Base-by-base conservation (phyloP, 2,329 filamentous ascomycete genomes). In the Pseudogymnoascus sp. region DNA sequence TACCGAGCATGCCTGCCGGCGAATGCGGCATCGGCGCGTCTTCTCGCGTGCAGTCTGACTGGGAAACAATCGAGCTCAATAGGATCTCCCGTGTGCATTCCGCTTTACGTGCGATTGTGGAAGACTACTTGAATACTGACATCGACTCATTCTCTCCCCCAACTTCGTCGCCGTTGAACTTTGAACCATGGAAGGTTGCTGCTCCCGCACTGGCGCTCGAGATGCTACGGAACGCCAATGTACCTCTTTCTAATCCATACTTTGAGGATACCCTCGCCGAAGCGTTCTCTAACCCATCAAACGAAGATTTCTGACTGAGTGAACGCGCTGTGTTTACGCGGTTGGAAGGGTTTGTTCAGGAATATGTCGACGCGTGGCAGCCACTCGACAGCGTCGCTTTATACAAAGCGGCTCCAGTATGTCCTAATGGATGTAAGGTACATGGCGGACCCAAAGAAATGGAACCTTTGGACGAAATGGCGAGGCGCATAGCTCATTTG, bases 401-500 rank as follows among this genome's bases (percentile, higher is more conserved):
- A 33, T 56, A 56, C n/a, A 19, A 33, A 56, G 50, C 19, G 26
- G 50, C 50, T 12, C 50, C 50, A 33, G 50, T 56, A 22, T 56
- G 50, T 19, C 28, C 50, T 8, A 22, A 12, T 4, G 50, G 50
- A 19, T 56, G 50, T 56, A 56, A 33, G 50, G 33, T 33, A 33
- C 50, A 33, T 56, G 16, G 3, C n/a, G n/a, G 33, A 12, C 28
- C n/a, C n/a, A 33, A 8, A 8, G 16, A 19, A 33, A 12, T 16
- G 4, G 50, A 56, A 4, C n/a, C 4, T 19, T 12, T 89, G 38
- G 80, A 82, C 46, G 87, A 91, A 64, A 84, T 96, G 73, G 86
- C 90, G 0, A 88, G 87, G 50, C 86, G 90, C 53, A 81, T 96
- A 60, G 88, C 91, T 5, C 93, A 97, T 71, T 85, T 97, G 50